phyloP scores from a whole-genome alignment of 768 basidiomycete genomes.

The Amanita jacksonii region DNA sequence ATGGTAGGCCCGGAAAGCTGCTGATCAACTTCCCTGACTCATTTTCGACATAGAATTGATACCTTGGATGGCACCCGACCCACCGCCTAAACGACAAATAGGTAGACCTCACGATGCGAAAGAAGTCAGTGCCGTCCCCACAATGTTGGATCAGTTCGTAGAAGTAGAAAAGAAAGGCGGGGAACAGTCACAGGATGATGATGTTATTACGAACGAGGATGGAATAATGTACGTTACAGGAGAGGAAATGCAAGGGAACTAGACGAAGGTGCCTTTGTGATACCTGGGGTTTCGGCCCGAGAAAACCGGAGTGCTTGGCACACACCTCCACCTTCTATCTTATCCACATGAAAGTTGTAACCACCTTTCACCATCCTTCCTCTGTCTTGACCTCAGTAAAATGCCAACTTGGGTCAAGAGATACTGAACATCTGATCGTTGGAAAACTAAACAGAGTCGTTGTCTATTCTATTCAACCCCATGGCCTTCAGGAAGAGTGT shows the following conservation, averaged over 20 bases:
- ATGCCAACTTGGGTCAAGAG: slow-evolving; percentile 47
- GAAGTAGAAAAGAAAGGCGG: slow-evolving; percentile 14
- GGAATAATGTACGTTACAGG: slow-evolving; percentile 44
- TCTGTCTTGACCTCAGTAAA: slow-evolving; percentile 63
- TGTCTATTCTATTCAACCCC: slow-evolving; percentile 52
- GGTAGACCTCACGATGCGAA: background rate
- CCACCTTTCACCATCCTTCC: slow-evolving; percentile 70
- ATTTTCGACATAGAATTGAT: slow-evolving; percentile 39
- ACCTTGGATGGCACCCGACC: slow-evolving; percentile 37
- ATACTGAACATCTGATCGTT: slow-evolving; percentile 56
- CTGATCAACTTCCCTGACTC: background rate
- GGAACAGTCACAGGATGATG: slow-evolving; percentile 18
- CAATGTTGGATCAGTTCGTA: slow-evolving; percentile 45
- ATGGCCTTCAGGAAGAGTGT: slow-evolving; percentile 53
- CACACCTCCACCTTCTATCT: too few species aligned
- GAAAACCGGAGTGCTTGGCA: too few species aligned
- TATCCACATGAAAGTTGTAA: slow-evolving; percentile 53
- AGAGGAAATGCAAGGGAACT: slow-evolving; percentile 18
- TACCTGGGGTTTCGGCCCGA: too few species aligned
- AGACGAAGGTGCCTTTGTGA: too few species aligned
- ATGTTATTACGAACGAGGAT: slow-evolving; percentile 48
- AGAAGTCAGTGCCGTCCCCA: slow-evolving; percentile 20
- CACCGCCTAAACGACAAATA: slow-evolving; percentile 32
- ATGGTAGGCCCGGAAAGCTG: slow-evolving; percentile 35
- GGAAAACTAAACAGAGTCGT: slow-evolving; percentile 60